Conservation (phyloP, 2,329 filamentous ascomycete genomes). For the Curvularia sp. region DNA sequence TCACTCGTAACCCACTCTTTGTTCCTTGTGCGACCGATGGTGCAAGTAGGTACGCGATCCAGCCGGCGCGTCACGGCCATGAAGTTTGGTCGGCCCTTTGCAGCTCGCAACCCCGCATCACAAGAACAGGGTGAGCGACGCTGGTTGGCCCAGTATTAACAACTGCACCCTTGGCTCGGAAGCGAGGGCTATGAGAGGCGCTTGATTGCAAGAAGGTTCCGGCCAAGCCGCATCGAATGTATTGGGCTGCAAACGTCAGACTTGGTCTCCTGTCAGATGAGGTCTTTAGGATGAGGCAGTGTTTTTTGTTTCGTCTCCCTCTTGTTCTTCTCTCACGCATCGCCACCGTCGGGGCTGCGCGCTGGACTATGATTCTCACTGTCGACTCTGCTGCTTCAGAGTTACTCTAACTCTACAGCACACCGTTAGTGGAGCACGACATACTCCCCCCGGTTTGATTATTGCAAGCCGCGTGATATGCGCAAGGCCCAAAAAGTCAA, state of each 20-base stretch:
- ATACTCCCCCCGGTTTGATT: constrained; percentile 7
- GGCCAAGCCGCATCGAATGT: constrained; percentile 23
- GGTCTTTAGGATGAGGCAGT: constrained; percentile 12
- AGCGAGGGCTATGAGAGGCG: constrained; percentile 19
- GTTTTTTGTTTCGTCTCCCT: neutral
- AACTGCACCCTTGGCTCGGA: constrained; percentile 19
- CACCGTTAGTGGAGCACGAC: constrained; percentile 10
- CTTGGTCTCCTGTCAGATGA: constrained; percentile 29
- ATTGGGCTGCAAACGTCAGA: constrained; percentile 21
- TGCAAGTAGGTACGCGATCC: constrained; percentile 7
- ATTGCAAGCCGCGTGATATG: constrained; percentile 22
- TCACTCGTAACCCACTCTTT: neutral
- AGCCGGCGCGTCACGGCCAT: neutral
- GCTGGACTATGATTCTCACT: constrained; percentile 15
- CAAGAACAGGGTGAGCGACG: constrained; percentile 23
- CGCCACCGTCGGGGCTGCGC: constrained; percentile 5
- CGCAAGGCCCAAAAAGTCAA: constrained; percentile 22
- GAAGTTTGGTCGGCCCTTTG: constrained; percentile 13
- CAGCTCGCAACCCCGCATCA: constrained; percentile 29
- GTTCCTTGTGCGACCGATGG: neutral
- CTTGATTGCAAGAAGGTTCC: constrained; percentile 9
- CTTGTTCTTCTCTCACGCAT: constrained; percentile 8
- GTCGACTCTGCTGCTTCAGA: constrained; percentile 3
- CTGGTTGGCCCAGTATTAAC: constrained; percentile 24
- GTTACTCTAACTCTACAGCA: constrained; percentile 7